phyloP scores from a whole-genome alignment of 768 basidiomycete species.

The Trametes punicea region DNA sequence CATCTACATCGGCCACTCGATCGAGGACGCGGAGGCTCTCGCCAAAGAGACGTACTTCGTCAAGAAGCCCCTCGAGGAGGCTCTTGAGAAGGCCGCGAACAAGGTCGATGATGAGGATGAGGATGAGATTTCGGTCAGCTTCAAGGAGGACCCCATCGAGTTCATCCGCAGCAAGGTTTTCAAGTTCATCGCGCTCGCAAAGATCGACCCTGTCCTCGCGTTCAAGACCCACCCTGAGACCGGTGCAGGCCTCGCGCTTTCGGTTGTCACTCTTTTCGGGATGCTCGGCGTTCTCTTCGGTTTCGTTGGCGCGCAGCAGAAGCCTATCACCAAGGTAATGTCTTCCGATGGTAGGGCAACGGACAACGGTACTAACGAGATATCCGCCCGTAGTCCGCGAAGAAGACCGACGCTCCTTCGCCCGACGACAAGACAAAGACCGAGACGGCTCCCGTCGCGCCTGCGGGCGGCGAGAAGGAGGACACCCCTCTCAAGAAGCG shows the following conservation, averaged over 20 bases:
- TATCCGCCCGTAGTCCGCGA: constrained; percentile 47
- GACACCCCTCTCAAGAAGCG: constrained; percentile 74
- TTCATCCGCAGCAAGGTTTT: constrained; percentile 78
- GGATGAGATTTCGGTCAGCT: constrained; percentile 39
- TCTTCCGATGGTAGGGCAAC: neutral
- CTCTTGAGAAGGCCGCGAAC: constrained; percentile 46
- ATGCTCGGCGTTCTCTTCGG: constrained; percentile 81
- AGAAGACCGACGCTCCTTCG: constrained; percentile 71
- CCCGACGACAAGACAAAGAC: constrained; percentile 65
- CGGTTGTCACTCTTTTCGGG: constrained; percentile 75
- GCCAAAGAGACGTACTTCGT: constrained; percentile 87
- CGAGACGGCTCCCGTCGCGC: constrained; percentile 62
- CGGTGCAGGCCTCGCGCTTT: constrained; percentile 70
- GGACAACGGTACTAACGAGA: constrained; percentile 3
- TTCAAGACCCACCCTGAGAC: constrained; percentile 89
- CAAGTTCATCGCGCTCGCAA: constrained; percentile 75
- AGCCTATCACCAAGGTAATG: constrained; percentile 68
- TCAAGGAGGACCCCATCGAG: constrained; percentile 71
- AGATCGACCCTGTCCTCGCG: constrained; percentile 72
- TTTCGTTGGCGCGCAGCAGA: constrained; percentile 68
- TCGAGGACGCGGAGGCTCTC: constrained; percentile 77
- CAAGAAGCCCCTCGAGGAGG: constrained; percentile 82
- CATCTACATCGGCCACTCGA: constrained; percentile 90
- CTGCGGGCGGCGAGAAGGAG: constrained; percentile 73
- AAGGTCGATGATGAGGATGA: constrained; percentile 42